Base-by-base conservation (phyloP, 352 stramenopile genomes). In the Phytophthora foliorum region DNA sequence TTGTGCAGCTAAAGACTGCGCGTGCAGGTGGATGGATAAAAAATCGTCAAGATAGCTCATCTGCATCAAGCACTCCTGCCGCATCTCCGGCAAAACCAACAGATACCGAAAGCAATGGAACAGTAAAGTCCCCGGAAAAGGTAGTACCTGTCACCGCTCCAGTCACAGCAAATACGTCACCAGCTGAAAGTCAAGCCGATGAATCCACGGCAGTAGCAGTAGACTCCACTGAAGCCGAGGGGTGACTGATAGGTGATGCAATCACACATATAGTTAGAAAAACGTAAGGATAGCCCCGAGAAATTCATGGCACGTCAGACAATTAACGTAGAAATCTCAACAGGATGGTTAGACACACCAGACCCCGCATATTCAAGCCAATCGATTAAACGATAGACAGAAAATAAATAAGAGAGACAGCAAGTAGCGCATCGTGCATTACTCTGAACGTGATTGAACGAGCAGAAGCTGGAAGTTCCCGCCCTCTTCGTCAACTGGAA, bases 1-100 rank as follows among this genome's bases (percentile, higher is more conserved):
- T 32, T 49, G 24, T 44, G 21, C 41, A 92, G 84, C 72, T 88
- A 34, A 80, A 74, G 24, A 75, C 39, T 49, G 29, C 77, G 41
- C 81, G 85, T 50, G 49, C 69, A 17, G 68, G 76, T 58, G 85
- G 85, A 4, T 93, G 85, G 85, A 67, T 80, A 44, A 90, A 86
- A 56, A 89, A 82, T 63, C 77, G 79, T 0, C 69, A 70, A 52
- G 69, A 82, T 51, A 60, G 22, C 36, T 60, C 59, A 2, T 75
- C 72, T 57, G 50, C 39, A 34, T 45, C 63, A 25, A 77, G 34
- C 19, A 69, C 68, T 27, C 63, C 70, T 5, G 45, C 54, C 3
- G 50, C 62, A 14, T 82, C 75, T 17, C 71, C 72, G 0, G 54
- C 61, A 8, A 80, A 78, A 39, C 17, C 34, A 27, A 54, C 13